These are phyloP conservation scores for Candida endomychidarum DNA, from an alignment of 805 yeast genomes.

Conservation along the genomic window DNA sequence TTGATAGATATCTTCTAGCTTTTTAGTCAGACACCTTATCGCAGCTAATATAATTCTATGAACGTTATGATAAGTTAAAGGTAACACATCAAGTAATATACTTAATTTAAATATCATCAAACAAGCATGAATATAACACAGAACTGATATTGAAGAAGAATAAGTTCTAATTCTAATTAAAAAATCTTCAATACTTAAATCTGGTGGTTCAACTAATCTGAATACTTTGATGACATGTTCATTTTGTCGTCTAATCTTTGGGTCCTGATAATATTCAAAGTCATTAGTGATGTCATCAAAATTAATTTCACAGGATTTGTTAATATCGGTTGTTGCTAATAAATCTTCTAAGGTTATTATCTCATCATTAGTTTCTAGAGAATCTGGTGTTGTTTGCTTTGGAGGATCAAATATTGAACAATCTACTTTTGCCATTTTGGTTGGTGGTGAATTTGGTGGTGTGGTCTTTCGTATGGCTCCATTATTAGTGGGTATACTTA, in stretches of 20 bases:
- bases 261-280: slow-evolving; percentile 11
- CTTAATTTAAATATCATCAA: slow-evolving; percentile 36
- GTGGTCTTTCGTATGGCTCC: slow-evolving; percentile 8
- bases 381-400: slow-evolving; percentile 21
- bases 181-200: slow-evolving; percentile 34
- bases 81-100: slow-evolving; percentile 31
- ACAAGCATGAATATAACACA: slow-evolving; percentile 41
- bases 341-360: slow-evolving; percentile 14
- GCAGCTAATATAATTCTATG: slow-evolving; percentile 40
- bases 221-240: slow-evolving; percentile 31
- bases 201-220: slow-evolving; percentile 35
- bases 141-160: slow-evolving; percentile 39
- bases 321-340: slow-evolving; percentile 13
- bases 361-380: slow-evolving; percentile 12
- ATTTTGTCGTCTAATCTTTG: slow-evolving; percentile 21
- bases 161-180: slow-evolving; percentile 38
- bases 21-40: slow-evolving; percentile 43
- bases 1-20: slow-evolving; percentile 42
- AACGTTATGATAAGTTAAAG: slow-evolving; percentile 34
- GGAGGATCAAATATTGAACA: not conserved
- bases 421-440: slow-evolving; percentile 10
- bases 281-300: slow-evolving; percentile 17
- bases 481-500: not conserved
- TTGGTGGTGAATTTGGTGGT: slow-evolving; percentile 26
- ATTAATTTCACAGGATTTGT: slow-evolving; percentile 7